Percentiles rank a stretch among this genome's conserved stretches.
phyloP scores from a whole-genome alignment of 441 rosid genomes.

The Melastoma candidum region DNA sequence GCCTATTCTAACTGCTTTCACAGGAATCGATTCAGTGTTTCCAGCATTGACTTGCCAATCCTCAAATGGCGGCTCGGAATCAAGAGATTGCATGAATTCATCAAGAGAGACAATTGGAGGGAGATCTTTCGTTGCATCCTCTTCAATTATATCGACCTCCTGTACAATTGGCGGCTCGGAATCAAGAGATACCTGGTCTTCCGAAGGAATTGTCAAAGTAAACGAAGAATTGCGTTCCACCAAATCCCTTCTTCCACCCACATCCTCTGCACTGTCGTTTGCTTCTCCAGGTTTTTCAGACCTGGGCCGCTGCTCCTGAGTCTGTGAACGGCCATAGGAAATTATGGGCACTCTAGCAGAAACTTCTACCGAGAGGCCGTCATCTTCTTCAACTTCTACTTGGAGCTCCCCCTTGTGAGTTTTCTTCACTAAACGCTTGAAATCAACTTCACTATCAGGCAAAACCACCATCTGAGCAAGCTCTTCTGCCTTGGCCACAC shows the following conservation, averaged over 20 bases:
- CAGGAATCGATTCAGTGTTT: conserved; percentile 22
- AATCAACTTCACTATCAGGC: conserved; percentile 62
- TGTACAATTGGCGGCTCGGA: no score
- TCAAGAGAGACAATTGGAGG: conserved; percentile 88
- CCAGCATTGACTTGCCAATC: conserved; percentile 39
- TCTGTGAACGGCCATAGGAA: conserved; percentile 20
- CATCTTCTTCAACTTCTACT: conserved; percentile 65
- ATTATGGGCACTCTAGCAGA: conserved; percentile 38
- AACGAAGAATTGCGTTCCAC: conserved; percentile 23
- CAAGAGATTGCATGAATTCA: conserved; percentile 70
- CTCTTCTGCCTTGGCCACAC: conserved; percentile 88
- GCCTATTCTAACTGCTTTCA: conserved; percentile 30
- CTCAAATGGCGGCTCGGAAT: conserved; percentile 75
- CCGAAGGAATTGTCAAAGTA: conserved; percentile 49
- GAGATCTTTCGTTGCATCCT: conserved; percentile 79
- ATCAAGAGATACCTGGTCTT: conserved; percentile 30
- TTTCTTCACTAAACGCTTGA: conserved; percentile 73
- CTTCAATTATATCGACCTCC: conserved; percentile 52
- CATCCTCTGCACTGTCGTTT: conserved; percentile 22
- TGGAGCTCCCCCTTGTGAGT: conserved; percentile 94
- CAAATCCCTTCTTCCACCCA: conserved; percentile 23
- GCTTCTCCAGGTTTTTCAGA: conserved; percentile 19
- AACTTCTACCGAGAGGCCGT: conserved; percentile 45
- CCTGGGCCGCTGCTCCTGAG: conserved; percentile 20
- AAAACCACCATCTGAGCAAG: conserved; percentile 89